Evolutionary conservation across 2,329 filamentous ascomycete species (phyloP), one percentile per base, ranked within the genome.

Genomic region (Alternaria triticina): DNA sequence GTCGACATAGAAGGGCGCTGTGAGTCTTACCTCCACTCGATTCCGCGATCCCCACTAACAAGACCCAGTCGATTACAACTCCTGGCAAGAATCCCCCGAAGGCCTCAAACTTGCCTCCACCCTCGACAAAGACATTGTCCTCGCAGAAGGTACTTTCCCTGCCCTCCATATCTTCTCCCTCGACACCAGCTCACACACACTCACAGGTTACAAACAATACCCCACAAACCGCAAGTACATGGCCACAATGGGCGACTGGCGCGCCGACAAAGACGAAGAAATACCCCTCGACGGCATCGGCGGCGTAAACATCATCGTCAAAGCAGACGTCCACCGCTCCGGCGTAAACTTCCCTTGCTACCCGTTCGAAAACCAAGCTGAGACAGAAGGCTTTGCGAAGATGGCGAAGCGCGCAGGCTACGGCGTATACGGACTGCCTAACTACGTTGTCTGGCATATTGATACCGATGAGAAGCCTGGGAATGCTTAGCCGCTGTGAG

Each of bases 371-470:
- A 98, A 99, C 81, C 96, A 99, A 83, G 96, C 96, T 68, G 96
- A 99, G 82, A 99, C 96, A 5, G 96, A 99, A 83, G 96, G 96
- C 7, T 99, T 99, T 77, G 96, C 96, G 40, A 97, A 96, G 81
- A 99, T 99, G 96, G 96, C 96, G 63, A 97, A 96, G 84, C 87
- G 94, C 67, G 96, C 96, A 17, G 96, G 96, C 47, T 98, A 97
- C 79, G 87, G 93, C 75, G 96, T 99, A 25, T 88, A 93, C 71
- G 96, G 96, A 49, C 85, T 99, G 59, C 96, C 95, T 45, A 99
- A 99, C 80, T 99, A 99, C 79, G 90, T 99, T 54, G 95, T 99
- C 62, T 99, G 96, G 96, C 96, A 99, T 79, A 92, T 97, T 74
- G 96, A 99, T 80, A 99, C 96, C 3, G 89, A 94, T 60, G 96